Percentiles rank a stretch among this genome's conserved stretches.
Evolutionary conservation across 2,329 filamentous ascomycete species (phyloP).

Genomic region (Incumbomyces lentus): DNA sequence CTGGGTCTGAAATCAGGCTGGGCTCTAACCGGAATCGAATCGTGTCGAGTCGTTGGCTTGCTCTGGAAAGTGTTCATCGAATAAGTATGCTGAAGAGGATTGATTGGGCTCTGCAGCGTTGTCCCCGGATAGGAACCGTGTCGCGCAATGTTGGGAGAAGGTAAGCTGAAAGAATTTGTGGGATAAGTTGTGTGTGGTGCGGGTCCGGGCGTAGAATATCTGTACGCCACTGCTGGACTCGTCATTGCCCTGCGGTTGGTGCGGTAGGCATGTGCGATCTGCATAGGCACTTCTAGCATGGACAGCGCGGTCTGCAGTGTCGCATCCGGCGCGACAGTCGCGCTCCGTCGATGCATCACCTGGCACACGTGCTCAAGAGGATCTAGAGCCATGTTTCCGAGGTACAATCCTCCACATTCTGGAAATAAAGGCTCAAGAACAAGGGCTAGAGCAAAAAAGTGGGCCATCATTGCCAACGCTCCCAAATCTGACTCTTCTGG

Average conservation of each 20-base stretch:
- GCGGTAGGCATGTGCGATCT: constrained; percentile 59
- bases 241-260: constrained; percentile 47
- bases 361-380: constrained; percentile 81
- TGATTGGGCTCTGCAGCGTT: constrained; percentile 19
- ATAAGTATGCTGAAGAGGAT: constrained; percentile 25
- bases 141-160: constrained; percentile 29
- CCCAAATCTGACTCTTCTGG: constrained; percentile 64
- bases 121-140: constrained; percentile 22
- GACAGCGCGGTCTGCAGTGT: constrained; percentile 52
- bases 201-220: constrained; percentile 14
- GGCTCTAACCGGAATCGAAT: constrained; percentile 27
- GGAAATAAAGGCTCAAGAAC: constrained; percentile 85
- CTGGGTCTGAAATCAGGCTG: constrained; percentile 14
- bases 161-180: constrained; percentile 29
- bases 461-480: constrained; percentile 72
- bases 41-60: constrained; percentile 28
- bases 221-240: constrained; percentile 13
- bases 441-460: constrained; percentile 83
- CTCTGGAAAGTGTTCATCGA: constrained; percentile 24
- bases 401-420: constrained; percentile 81
- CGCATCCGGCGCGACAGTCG: constrained; percentile 46
- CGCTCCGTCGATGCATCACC: constrained; percentile 59
- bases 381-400: constrained; percentile 65
- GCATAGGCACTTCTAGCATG: constrained; percentile 63
- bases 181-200: constrained; percentile 30